Conservation (phyloP, 208 protist genomes). For the Novymonas esmeraldas region DNA sequence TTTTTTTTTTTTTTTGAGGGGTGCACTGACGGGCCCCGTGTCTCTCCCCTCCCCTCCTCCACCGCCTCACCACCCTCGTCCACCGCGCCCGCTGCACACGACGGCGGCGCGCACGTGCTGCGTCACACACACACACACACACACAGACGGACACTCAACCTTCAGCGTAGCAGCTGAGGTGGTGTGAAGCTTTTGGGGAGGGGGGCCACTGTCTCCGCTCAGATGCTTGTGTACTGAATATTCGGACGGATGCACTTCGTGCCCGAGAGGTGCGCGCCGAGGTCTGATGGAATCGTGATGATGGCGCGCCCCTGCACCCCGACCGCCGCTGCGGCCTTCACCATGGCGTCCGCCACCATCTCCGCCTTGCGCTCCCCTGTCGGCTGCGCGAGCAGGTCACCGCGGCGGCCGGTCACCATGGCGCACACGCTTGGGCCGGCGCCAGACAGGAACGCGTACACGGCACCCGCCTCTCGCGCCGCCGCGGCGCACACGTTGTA, state of each 20-base stretch:
- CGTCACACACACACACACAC: not conserved
- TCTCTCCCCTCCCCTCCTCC: no score
- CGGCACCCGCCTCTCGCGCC: slow-evolving; percentile 61
- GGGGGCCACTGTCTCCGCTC: not conserved
- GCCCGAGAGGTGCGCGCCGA: slow-evolving; percentile 73
- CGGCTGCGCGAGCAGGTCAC: slow-evolving; percentile 64
- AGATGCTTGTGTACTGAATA: slow-evolving; percentile 44
- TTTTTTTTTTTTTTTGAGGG: no score
- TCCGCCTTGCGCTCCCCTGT: slow-evolving; percentile 56
- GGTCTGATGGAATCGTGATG: slow-evolving; percentile 81
- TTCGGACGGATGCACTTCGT: slow-evolving; percentile 39
- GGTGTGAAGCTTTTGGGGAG: no score
- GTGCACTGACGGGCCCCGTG: no score
- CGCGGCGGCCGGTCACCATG: slow-evolving; percentile 60
- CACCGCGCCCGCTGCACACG: no score
- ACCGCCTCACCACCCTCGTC: no score
- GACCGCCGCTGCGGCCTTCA: slow-evolving; percentile 52
- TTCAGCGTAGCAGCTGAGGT: not conserved
- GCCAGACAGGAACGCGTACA: slow-evolving; percentile 82
- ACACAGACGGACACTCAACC: not conserved
- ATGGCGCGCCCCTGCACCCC: slow-evolving; percentile 70
- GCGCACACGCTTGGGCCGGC: slow-evolving; percentile 84
- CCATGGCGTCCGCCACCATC: slow-evolving; percentile 76
- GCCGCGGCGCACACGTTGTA: slow-evolving; percentile 70
- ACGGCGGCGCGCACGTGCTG: not conserved